Evolutionary conservation across 495 filamentous ascomycete species (phyloP).

Genomic region (Amniculicola lignicola): DNA sequence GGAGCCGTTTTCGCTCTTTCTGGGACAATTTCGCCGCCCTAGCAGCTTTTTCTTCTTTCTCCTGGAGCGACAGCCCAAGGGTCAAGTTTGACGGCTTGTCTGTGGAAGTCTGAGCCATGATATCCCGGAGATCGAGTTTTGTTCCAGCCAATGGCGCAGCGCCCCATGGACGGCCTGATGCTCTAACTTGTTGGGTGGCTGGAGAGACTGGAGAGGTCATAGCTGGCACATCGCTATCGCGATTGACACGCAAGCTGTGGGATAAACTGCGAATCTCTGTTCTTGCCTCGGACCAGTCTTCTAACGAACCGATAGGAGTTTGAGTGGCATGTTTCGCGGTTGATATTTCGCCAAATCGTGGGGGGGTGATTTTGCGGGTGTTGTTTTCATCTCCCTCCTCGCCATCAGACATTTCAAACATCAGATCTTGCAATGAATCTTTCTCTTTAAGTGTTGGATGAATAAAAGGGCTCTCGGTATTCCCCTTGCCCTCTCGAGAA

Average conservation of each 20-base stretch:
- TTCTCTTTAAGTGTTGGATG: conserved; percentile 56
- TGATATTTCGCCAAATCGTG: background rate
- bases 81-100: conserved; percentile 66
- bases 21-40: conserved; percentile 66
- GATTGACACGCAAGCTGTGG: conserved; percentile 1
- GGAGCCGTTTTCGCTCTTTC: conserved; percentile 80
- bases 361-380: background rate
- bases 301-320: conserved; percentile 21
- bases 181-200: conserved; percentile 14
- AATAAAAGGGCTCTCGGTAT: conserved; percentile 47
- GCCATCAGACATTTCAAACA: conserved; percentile 96
- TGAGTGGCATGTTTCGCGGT: background rate
- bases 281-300: conserved; percentile 17
- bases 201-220: background rate
- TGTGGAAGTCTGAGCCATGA: conserved; percentile 73
- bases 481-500: conserved; percentile 44
- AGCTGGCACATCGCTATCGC: background rate
- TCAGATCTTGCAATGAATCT: conserved; percentile 68
- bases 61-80: conserved; percentile 57
- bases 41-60: conserved; percentile 32
- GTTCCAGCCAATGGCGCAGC: conserved; percentile 51
- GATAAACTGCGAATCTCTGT: conserved; percentile 12
- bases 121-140: conserved; percentile 77
- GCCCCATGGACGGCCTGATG: conserved; percentile 57
- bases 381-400: conserved; percentile 26